Evolutionary conservation across 805 yeast species (phyloP).

Genomic region (Vanderwaltozyma yarrowii): DNA sequence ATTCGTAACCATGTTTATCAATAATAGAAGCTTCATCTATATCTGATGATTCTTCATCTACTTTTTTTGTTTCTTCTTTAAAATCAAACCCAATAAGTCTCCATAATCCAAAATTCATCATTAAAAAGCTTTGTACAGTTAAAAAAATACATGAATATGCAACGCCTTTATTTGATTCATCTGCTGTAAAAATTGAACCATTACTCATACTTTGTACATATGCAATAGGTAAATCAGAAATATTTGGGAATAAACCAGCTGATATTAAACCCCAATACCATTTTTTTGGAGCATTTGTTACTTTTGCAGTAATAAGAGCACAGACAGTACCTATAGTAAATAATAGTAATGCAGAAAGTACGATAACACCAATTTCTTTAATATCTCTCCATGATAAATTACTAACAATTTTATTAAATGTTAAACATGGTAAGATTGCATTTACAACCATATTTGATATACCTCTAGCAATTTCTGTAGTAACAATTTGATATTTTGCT

Average conservation of each 20-base stretch:
- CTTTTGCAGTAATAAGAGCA: constrained; percentile 32
- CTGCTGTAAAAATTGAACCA: constrained; percentile 43
- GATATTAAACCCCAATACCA: constrained; percentile 72
- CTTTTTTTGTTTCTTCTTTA: constrained; percentile 26
- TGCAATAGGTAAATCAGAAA: constrained; percentile 79
- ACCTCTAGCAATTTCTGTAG: constrained; percentile 59
- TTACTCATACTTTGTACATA: constrained; percentile 63
- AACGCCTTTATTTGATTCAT: constrained; percentile 57
- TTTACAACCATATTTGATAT: constrained; percentile 60
- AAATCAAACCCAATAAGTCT: constrained; percentile 64
- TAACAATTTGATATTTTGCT: constrained; percentile 51
- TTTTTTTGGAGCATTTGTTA: constrained; percentile 52
- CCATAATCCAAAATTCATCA: constrained; percentile 71
- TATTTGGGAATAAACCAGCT: constrained; percentile 69
- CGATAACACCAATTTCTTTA: constrained; percentile 56
- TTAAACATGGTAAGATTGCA: constrained; percentile 63
- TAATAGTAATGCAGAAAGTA: constrained; percentile 37
- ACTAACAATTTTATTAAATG: constrained; percentile 61
- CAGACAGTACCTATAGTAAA: constrained; percentile 37
- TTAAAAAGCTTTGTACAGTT: constrained; percentile 52
- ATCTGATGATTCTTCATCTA: constrained; percentile 6
- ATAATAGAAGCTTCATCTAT: not conserved
- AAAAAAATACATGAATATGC: constrained; percentile 71
- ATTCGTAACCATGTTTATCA: not conserved
- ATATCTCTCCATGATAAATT: constrained; percentile 60